Percentiles rank a stretch among this genome's conserved stretches.
phyloP scores from a whole-genome alignment of 1,139 yeast species.

The Kodamaea fungicola region DNA sequence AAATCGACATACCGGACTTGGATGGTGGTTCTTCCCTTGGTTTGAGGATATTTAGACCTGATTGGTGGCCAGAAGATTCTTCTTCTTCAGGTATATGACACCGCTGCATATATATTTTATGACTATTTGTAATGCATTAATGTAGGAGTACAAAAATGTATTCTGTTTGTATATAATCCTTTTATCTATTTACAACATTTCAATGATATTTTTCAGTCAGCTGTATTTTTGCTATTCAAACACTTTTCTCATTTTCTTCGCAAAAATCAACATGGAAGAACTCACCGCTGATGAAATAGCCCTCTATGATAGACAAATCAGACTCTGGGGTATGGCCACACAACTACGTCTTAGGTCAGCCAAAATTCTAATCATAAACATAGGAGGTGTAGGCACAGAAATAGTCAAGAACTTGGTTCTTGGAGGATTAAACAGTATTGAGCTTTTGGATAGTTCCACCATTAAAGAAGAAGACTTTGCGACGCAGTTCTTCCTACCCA shows the following conservation, averaged over 20 bases:
- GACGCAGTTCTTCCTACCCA: slow-evolving; percentile 74
- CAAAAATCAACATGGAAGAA: slow-evolving; percentile 6
- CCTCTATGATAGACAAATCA: slow-evolving; percentile 88
- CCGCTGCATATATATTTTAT: too few species aligned
- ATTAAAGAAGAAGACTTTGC: slow-evolving; percentile 66
- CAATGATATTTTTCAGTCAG: too few species aligned
- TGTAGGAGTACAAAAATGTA: not conserved
- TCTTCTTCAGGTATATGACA: too few species aligned
- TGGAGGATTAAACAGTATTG: slow-evolving; percentile 82
- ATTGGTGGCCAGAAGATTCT: slow-evolving; percentile 59
- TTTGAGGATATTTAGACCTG: slow-evolving; percentile 52
- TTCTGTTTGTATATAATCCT: not conserved
- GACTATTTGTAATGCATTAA: too few species aligned
- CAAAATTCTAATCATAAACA: slow-evolving; percentile 59
- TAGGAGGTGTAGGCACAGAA: slow-evolving; percentile 77
- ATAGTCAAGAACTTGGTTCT: slow-evolving; percentile 79
- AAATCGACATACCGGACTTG: slow-evolving; percentile 27
- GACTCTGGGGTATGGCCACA: slow-evolving; percentile 96
- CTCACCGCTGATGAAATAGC: slow-evolving; percentile 71
- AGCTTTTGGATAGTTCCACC: slow-evolving; percentile 57
- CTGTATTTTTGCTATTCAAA: too few species aligned
- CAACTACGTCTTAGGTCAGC: slow-evolving; percentile 79
- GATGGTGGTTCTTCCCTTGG: slow-evolving; percentile 23
- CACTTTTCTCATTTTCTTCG: not conserved
- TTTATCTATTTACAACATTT: too few species aligned